A percentile compares a stretch with the other conserved stretches of the same genome.
phyloP scores from a whole-genome alignment of 148 eudicot species.

The Simmondsia chinensis region DNA sequence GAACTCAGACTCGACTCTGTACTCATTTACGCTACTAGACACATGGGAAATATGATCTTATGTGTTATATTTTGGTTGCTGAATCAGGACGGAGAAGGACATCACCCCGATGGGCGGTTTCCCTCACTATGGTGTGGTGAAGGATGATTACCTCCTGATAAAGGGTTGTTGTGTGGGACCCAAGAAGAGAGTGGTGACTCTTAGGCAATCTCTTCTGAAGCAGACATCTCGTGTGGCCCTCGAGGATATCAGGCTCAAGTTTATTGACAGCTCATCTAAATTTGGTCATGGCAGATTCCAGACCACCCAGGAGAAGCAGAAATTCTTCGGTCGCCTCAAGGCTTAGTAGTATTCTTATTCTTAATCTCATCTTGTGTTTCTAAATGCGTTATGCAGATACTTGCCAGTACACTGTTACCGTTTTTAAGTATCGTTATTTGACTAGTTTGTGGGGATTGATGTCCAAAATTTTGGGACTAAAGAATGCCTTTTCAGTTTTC shows the following conservation, averaged over 20 bases:
- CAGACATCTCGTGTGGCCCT: constrained; percentile 62
- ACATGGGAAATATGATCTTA: no score
- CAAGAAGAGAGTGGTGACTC: constrained; percentile 56
- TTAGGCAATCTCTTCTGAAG: constrained; percentile 47
- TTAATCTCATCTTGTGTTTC: no score
- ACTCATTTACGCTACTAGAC: no score
- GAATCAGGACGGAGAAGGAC: constrained; percentile 54
- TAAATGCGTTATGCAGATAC: no score
- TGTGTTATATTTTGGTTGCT: not conserved
- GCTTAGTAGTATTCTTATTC: no score
- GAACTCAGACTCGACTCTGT: no score
- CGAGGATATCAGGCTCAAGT: constrained; percentile 56
- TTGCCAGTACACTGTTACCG: no score
- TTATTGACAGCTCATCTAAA: constrained; percentile 77
- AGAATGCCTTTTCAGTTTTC: no score
- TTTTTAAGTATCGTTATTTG: no score
- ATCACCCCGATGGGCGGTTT: constrained; percentile 71
- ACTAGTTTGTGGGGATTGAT: no score
- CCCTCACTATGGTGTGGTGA: constrained; percentile 61
- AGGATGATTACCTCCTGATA: constrained; percentile 57
- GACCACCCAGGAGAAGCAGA: constrained; percentile 55
- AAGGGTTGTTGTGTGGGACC: constrained; percentile 64
- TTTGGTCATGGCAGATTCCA: constrained; percentile 83
- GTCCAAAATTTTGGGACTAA: no score
- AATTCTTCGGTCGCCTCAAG: constrained; percentile 41